Evolutionary conservation across 2,329 filamentous ascomycete species (phyloP).

Genomic region (Cytospora paraplurivora): DNA sequence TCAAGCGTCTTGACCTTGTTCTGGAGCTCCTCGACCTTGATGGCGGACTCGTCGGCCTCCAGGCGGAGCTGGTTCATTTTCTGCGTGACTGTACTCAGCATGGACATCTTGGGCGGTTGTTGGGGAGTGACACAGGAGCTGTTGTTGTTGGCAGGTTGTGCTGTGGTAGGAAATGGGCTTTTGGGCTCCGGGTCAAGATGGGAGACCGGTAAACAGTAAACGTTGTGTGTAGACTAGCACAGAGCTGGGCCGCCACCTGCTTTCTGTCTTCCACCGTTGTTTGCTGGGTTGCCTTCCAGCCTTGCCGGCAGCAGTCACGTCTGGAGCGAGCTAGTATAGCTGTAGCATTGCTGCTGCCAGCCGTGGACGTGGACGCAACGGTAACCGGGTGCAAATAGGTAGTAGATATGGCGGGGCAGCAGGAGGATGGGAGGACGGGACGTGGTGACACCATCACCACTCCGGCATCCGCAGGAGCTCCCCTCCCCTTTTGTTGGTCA

Average conservation of each 20-base stretch:
- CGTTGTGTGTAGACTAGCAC: conserved; percentile 7
- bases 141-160: neutral
- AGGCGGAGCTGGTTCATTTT: conserved; percentile 94
- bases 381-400: no score
- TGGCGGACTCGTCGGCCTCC: conserved; percentile 83
- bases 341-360: neutral
- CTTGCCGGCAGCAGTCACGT: conserved; percentile 10
- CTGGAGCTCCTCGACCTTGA: conserved; percentile 86
- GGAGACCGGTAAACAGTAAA: neutral
- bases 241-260: neutral
- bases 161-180: neutral
- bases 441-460: conserved; percentile 10
- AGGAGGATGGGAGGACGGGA: neutral
- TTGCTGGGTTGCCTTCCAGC: conserved; percentile 8
- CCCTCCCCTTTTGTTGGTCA: conserved; percentile 20
- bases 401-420: conserved; percentile 9
- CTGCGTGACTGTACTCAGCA: conserved; percentile 51
- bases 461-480: conserved; percentile 15
- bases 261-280: conserved; percentile 4
- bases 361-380: neutral
- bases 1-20: conserved; percentile 85
- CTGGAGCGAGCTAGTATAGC: conserved; percentile 7
- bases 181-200: neutral
- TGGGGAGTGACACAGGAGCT: neutral
- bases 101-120: conserved; percentile 27